Percentiles rank a stretch among this genome's conserved stretches.
Conservation (phyloP, 2,329 filamentous ascomycete species). For the Apiospora sp. region DNA sequence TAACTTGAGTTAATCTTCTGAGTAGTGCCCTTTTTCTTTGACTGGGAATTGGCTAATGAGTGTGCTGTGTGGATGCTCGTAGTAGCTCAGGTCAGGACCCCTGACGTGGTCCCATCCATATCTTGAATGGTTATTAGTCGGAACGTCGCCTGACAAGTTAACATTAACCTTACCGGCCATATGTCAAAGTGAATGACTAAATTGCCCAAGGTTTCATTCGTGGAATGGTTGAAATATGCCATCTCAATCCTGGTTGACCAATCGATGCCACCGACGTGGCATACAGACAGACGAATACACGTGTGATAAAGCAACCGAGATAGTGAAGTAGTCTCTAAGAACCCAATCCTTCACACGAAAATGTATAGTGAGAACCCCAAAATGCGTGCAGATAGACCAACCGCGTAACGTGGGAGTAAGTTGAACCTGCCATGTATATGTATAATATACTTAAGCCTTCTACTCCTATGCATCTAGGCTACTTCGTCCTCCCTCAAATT, state of each 20-base stretch:
- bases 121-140: neutral
- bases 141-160: neutral
- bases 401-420: neutral
- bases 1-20: neutral
- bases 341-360: neutral
- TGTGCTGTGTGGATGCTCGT: neutral
- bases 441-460: neutral
- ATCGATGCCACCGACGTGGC: neutral
- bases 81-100: neutral
- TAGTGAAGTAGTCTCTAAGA: neutral
- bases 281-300: neutral
- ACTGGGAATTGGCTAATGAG: neutral
- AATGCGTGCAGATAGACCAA: neutral
- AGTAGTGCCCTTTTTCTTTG: neutral
- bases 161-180: neutral
- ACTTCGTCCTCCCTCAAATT: conserved; percentile 77
- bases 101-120: conserved; percentile 8
- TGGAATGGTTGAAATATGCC: neutral
- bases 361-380: neutral
- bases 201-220: neutral
- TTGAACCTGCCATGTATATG: neutral
- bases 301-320: neutral
- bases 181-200: neutral
- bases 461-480: conserved; percentile 57
- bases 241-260: neutral